Evolutionary conservation across 2,329 filamentous ascomycete genomes (phyloP), one percentile per base, ranked within the genome.

Genomic region (Orbilia brochopaga): DNA sequence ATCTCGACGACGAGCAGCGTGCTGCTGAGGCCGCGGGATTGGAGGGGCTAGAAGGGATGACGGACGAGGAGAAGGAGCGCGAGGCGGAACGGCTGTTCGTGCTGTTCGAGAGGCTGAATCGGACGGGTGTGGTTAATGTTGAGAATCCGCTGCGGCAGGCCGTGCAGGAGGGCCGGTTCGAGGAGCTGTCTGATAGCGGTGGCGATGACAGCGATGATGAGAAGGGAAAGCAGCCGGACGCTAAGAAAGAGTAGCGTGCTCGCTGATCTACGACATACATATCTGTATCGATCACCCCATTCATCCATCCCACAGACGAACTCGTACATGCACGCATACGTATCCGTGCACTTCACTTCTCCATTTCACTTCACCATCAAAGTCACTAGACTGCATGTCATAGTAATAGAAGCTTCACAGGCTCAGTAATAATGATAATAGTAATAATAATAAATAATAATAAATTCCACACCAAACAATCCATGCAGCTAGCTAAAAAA

Each of bases 11-110:
- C 83, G 60, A 80, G 82, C 5, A 81, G 85, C 5, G 81, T 86
- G 2, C 46, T 13, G 51, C 56, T 8, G 27, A 48, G 13, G 59
- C 79, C 82, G 10, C 86, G 7, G 48, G 23, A 15, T 10, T 62
- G 2, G 54, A 42, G 21, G 74, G 74, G 8, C 50, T 77, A 15
- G 74, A 87, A 1, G 86, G 90, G 54, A 96, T 97, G 93, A 94
- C 90, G 0, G 83, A 90, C 52, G 92, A 92, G 74, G 93, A 97
- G 81, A 97, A 93, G 79, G 90, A 96, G 79, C 84, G 90, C 66
- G 94, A 99, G 78, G 93, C 92, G 0, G 93, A 97, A 79, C 85
- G 87, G 64, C 80, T 97, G 0, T 97, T 95, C 80, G 91, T 96
- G 11, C 81, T 97, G 1, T 97, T 97, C 80, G 92, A 97, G 80